Evolutionary conservation across 768 basidiomycete genomes (phyloP), one percentile per base, ranked within the genome.

Genomic region (Scleroderma citrinum): DNA sequence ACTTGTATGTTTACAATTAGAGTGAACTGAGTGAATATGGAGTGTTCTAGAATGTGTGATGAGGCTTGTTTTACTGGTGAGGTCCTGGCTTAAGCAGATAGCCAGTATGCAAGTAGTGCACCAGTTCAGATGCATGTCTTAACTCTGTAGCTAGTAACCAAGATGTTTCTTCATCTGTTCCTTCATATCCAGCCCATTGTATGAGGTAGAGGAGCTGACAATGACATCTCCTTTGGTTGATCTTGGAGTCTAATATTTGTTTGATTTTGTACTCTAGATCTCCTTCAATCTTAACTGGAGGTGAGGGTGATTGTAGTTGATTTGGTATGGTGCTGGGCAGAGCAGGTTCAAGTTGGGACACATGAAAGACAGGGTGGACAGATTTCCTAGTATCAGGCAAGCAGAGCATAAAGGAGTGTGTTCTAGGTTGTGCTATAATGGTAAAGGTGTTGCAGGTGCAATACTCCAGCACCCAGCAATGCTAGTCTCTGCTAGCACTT

Each of bases 391-490:
- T 48, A 40, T 59, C 43, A 7, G 55, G 63, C 4, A 64, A 52
- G 12, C 49, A 36, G 46, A 62, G 43, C 23, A 52, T 59, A 47
- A 52, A 60, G 17, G 59, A 62, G 20, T 46, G 46, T 20, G 57
- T 23, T 35, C 56, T 46, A 45, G 48, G 42, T 43, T 59, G 46
- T 2, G 52, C 44, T 3, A 65, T 57, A 31, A 65, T 57, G 7
- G 50, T 14, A 30, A 49, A 61, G n/a, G n/a, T n/a, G n/a, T n/a
- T n/a, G n/a, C n/a, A n/a, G n/a, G n/a, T n/a, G n/a, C n/a, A n/a
- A n/a, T n/a, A n/a, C n/a, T n/a, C n/a, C n/a, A n/a, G n/a, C n/a
- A n/a, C n/a, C n/a, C n/a, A n/a, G n/a, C n/a, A n/a, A n/a, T n/a
- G n/a, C n/a, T n/a, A n/a, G n/a, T n/a, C n/a, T n/a, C n/a, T n/a